A percentile compares a stretch with the other conserved stretches of the same genome.
phyloP scores from a whole-genome alignment of 306 rosid genomes.

The Macrotyloma uniflorum region DNA sequence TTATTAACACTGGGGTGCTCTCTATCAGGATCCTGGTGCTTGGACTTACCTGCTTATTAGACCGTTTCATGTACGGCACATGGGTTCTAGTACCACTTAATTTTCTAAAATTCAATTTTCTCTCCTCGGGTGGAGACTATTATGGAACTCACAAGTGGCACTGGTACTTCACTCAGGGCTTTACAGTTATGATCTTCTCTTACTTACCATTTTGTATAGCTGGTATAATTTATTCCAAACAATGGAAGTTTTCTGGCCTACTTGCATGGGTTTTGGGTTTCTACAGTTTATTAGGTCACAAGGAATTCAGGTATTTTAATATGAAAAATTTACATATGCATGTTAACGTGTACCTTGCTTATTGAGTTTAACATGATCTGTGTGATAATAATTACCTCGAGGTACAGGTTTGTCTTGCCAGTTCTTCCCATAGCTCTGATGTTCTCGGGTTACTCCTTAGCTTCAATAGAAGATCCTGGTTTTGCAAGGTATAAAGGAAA shows the following conservation, averaged over 20 bases:
- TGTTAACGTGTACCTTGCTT: conserved; percentile 18
- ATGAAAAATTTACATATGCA: conserved; percentile 13
- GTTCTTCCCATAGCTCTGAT: conserved; percentile 92
- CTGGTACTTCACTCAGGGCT: conserved; percentile 98
- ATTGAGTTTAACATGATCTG: conserved; percentile 31
- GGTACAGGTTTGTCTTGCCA: conserved; percentile 86
- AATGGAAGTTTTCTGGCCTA: conserved; percentile 85
- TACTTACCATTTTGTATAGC: conserved; percentile 79
- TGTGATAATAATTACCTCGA: conserved; percentile 34
- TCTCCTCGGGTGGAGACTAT: conserved; percentile 93
- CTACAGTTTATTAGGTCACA: conserved; percentile 88
- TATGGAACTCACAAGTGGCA: conserved; percentile 99
- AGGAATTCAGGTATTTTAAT: conserved; percentile 85
- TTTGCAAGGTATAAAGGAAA: conserved; percentile 44
- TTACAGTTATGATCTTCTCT: conserved; percentile 78
- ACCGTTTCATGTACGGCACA: conserved; percentile 75
- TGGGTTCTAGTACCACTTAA: conserved; percentile 91
- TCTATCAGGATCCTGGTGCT: conserved; percentile 74
- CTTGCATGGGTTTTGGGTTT: conserved; percentile 82
- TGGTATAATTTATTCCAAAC: conserved; percentile 73
- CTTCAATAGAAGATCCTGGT: conserved; percentile 48
- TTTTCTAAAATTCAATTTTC: conserved; percentile 90
- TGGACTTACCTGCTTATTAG: conserved; percentile 70
- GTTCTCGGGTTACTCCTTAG: conserved; percentile 84
- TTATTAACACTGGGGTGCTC: conserved; percentile 19